Percentiles rank a stretch among this genome's conserved stretches.
These are phyloP conservation scores for Telfairia occidentalis DNA, from an alignment of 331 rosid genomes.

Conservation along the genomic window DNA sequence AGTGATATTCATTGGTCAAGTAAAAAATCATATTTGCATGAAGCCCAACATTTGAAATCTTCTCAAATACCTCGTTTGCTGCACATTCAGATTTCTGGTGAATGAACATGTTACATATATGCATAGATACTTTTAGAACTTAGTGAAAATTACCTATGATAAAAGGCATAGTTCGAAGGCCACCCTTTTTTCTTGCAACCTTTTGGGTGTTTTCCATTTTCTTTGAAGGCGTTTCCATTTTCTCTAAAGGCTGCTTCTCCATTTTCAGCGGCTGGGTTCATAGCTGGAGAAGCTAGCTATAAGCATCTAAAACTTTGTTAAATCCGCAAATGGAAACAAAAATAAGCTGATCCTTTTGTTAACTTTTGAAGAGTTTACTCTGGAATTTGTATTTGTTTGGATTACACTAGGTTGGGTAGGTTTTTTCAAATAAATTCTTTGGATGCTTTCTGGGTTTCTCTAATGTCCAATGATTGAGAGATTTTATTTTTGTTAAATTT, in stretches of 20 bases:
- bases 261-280: conserved; percentile 10
- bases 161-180: conserved; percentile 61
- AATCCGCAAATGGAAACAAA: conserved; percentile 5
- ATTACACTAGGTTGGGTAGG: not conserved
- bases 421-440: not conserved
- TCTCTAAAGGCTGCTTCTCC: conserved; percentile 25
- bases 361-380: not conserved
- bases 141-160: conserved; percentile 37
- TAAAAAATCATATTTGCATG: conserved; percentile 52
- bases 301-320: conserved; percentile 3
- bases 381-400: not conserved
- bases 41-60: conserved; percentile 55
- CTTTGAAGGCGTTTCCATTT: conserved; percentile 20
- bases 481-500: too few species aligned
- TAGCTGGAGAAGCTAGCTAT: not conserved
- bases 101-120: not conserved
- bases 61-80: conserved; percentile 66
- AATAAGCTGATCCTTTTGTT: not conserved
- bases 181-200: conserved; percentile 42
- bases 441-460: too few species aligned
- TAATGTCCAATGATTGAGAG: too few species aligned
- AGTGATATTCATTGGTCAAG: conserved; percentile 35
- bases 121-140: not conserved
- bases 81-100: not conserved
- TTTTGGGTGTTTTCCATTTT: conserved; percentile 21